A percentile compares a stretch with the other conserved stretches of the same genome.
Conservation (phyloP, 140 eudicot genomes). For the Stevia rebaudiana region DNA sequence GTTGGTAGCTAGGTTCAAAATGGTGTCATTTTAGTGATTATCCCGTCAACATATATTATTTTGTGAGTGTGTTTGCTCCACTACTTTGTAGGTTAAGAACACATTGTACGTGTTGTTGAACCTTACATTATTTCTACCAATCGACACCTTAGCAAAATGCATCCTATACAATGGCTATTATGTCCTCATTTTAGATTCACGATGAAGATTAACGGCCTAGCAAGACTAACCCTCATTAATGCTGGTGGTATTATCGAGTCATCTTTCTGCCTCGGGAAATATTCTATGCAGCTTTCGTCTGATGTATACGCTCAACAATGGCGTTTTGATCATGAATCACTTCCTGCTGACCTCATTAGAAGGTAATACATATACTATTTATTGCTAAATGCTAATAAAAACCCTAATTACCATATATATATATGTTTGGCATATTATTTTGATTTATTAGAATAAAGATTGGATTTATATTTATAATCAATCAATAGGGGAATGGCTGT, state of each 20-base stretch:
- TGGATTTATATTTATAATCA: neutral
- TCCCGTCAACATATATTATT: too few relatives aligned
- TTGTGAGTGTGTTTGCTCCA: too few relatives aligned
- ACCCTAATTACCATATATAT: too few relatives aligned
- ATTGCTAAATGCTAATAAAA: too few relatives aligned
- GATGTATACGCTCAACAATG: slow-evolving; percentile 47
- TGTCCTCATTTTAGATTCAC: slow-evolving; percentile 64
- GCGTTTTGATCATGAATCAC: slow-evolving; percentile 52
- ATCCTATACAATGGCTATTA: slow-evolving; percentile 32
- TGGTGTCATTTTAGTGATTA: too few relatives aligned
- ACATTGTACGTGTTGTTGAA: slow-evolving; percentile 30
- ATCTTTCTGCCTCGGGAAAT: slow-evolving; percentile 27
- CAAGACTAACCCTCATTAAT: slow-evolving; percentile 43
- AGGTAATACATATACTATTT: slow-evolving; percentile 24
- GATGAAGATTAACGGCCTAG: slow-evolving; percentile 55
- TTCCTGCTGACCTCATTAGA: slow-evolving; percentile 54
- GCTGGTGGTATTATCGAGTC: slow-evolving; percentile 48
- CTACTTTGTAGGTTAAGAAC: slow-evolving; percentile 47
- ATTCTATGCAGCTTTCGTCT: slow-evolving; percentile 44
- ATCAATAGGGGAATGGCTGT: slow-evolving; percentile 60
- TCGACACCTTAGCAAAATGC: slow-evolving; percentile 57
- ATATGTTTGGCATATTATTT: neutral
- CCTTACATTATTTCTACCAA: slow-evolving; percentile 52
- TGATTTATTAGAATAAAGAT: neutral
- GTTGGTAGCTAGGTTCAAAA: too few relatives aligned